phyloP scores from a whole-genome alignment of 1,284 basidiomycete genomes.

The Marasmius oreades region DNA sequence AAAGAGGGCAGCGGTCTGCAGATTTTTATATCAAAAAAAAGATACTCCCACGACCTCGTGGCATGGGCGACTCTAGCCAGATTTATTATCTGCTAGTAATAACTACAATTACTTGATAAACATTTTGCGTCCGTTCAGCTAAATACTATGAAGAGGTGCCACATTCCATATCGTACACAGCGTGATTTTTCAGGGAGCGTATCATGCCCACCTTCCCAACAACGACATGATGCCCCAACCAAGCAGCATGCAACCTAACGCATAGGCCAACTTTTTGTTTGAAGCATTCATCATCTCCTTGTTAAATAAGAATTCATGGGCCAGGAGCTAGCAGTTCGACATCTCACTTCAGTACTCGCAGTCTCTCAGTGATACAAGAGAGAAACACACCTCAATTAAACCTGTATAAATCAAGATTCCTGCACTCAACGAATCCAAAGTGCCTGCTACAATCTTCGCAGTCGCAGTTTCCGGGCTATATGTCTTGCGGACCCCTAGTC shows the following conservation, averaged over 20 bases:
- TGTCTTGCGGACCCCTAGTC: slow-evolving; percentile 76
- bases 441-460: slow-evolving; percentile 78
- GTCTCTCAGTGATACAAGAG: slow-evolving; percentile 1
- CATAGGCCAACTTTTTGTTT: slow-evolving; percentile 62
- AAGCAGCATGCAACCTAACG: slow-evolving; percentile 68
- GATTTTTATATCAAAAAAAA: too few species aligned
- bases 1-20: too few species aligned
- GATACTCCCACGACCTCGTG: too few species aligned
- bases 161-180: neutral
- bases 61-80: too few species aligned
- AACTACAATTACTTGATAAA: too few species aligned
- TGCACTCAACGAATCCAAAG: slow-evolving; percentile 82
- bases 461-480: slow-evolving; percentile 80
- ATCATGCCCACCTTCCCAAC: slow-evolving; percentile 80
- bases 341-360: slow-evolving; percentile 4
- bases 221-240: slow-evolving; percentile 85
- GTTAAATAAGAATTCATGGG: slow-evolving; percentile 91
- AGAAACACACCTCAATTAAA: slow-evolving; percentile 69
- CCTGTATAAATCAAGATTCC: slow-evolving; percentile 93
- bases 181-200: neutral
- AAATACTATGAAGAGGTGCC: too few species aligned
- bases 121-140: too few species aligned
- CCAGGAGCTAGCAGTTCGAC: slow-evolving; percentile 57
- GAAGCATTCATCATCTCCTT: slow-evolving; percentile 74
- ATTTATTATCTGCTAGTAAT: too few species aligned